Conservation (phyloP, 495 filamentous ascomycete species). For the Staphylotrichum longicolle region DNA sequence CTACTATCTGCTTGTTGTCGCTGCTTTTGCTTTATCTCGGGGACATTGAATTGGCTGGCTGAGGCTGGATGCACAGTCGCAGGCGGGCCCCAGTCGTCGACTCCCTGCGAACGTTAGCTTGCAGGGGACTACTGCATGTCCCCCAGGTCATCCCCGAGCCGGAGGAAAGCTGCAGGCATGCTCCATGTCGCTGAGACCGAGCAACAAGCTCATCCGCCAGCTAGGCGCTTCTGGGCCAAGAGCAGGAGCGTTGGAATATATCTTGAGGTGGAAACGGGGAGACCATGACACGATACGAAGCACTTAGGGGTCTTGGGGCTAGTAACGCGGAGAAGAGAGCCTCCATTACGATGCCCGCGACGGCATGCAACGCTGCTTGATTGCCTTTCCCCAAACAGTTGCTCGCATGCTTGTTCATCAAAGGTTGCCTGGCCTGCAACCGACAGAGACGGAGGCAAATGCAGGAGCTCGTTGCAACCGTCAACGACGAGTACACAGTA, state of each 20-base stretch:
- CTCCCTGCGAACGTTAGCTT: constrained; percentile 2
- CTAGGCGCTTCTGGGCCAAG: constrained; percentile 1
- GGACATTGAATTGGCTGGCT: constrained; percentile 19
- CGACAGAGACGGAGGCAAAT: too few species aligned
- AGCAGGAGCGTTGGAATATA: too few species aligned
- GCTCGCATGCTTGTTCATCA: background rate
- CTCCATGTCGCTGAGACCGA: background rate
- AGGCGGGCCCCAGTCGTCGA: background rate
- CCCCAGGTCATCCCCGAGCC: background rate
- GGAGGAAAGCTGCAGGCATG: constrained; percentile 4
- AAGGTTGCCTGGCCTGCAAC: background rate
- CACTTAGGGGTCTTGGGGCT: background rate
- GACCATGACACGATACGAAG: background rate
- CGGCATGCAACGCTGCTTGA: background rate
- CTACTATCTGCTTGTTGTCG: background rate
- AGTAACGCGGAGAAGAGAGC: too few species aligned
- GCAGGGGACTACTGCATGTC: constrained; percentile 1
- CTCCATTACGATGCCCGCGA: too few species aligned
- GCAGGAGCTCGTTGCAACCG: too few species aligned
- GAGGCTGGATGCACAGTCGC: background rate
- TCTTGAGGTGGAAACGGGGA: background rate
- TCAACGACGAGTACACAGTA: too few species aligned
- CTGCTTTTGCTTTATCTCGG: constrained; percentile 16
- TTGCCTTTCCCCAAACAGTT: background rate
- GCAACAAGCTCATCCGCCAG: background rate